phyloP scores from a whole-genome alignment of 1,284 basidiomycete genomes.

The Puccinia coronata region DNA sequence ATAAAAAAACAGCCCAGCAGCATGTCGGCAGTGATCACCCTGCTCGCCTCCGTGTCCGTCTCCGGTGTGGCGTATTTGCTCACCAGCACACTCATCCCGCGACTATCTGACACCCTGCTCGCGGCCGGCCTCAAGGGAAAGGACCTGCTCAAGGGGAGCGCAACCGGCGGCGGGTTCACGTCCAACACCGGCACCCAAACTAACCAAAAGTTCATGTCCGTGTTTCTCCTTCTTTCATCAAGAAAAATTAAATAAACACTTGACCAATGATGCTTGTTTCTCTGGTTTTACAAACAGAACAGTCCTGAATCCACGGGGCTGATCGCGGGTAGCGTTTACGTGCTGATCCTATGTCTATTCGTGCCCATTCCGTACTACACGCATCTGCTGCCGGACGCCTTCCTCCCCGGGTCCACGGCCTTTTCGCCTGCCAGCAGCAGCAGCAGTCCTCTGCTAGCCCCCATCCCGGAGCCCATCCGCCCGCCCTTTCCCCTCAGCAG shows the following conservation, averaged over 20 bases:
- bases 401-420: conserved; percentile 33
- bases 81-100: conserved; percentile 41
- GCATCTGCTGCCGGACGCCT: conserved; percentile 36
- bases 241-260: no score
- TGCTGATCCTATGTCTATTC: conserved; percentile 63
- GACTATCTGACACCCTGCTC: conserved; percentile 25
- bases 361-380: conserved; percentile 56
- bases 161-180: conserved; percentile 20
- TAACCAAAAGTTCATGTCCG: conserved; percentile 4
- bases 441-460: neutral
- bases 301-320: conserved; percentile 94
- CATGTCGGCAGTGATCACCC: conserved; percentile 22
- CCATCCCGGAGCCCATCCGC: neutral
- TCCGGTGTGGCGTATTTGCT: conserved; percentile 28
- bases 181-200: neutral
- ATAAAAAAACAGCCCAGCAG: no score
- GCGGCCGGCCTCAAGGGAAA: conserved; percentile 70
- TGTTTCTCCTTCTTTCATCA: neutral
- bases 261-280: no score
- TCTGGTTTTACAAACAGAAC: conserved; percentile 35
- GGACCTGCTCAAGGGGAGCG: conserved; percentile 71
- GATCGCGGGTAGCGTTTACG: conserved; percentile 84
- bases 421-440: neutral
- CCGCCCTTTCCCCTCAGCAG: conserved; percentile 52
- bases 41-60: conserved; percentile 4